Evolutionary conservation across 2,329 filamentous ascomycete species (phyloP), one percentile per base, ranked within the genome.

Genomic region (Lecanicillium sp.): DNA sequence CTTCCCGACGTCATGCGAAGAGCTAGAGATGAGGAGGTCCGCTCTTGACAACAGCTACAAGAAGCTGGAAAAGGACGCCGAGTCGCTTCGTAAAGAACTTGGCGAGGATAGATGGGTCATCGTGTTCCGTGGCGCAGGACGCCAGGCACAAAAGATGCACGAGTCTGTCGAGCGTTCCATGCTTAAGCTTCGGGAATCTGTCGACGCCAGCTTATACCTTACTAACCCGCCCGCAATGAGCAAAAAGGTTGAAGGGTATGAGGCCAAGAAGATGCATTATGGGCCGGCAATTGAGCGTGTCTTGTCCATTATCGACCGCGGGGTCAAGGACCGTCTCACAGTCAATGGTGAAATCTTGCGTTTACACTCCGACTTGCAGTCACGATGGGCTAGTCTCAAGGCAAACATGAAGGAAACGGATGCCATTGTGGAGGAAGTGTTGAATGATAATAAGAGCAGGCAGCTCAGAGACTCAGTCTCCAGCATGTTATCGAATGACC

Each of bases 91-190:
- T 46, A 84, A 88, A 56, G 92, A 98, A 57, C 69, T 98, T 4
- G 88, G 88, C 19, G 92, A 98, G 57, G 92, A 98, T 55, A 81
- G 88, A 41, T 98, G 92, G 92, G 81, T 98, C 31, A 73, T 94
- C 38, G 89, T 96, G 27, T 98, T 98, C 65, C 79, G 90, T 41
- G 90, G 92, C 47, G 92, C 92, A 13, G 89, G 88, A 12, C 75
- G 83, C 41, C 88, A 95, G 60, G 90, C 92, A 4, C 79, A 92
- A 49, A 95, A 95, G 65, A 95, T 98, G 88, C 90, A 87, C 55
- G 87, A 95, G 49, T 95, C 89, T 4, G 86, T 96, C 16, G 85
- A 94, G 55, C 76, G 90, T 46, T 95, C 88, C 55, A 78, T 94
- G 42, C 63, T 70, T 33, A 94, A 94, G 61, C 70, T 98, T 27